phyloP scores from a whole-genome alignment of 2,329 filamentous ascomycete species.

The Fusarium neocosmosporiellum region DNA sequence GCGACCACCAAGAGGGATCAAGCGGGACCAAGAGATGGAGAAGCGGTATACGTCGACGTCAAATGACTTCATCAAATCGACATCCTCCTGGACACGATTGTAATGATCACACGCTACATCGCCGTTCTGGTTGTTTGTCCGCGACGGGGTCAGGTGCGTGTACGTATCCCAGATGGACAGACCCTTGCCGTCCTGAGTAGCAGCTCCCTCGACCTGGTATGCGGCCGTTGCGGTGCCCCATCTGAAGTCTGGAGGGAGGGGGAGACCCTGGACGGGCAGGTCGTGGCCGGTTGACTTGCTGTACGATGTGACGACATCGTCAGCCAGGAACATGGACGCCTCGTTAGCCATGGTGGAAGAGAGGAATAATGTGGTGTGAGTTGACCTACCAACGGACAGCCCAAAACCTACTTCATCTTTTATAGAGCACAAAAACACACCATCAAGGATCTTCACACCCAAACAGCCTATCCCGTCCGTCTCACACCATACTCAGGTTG shows the following conservation, averaged over 20 bases:
- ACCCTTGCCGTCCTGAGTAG: conserved; percentile 49
- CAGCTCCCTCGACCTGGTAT: conserved; percentile 52
- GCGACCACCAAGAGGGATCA: conserved; percentile 62
- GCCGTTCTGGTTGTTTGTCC: conserved; percentile 48
- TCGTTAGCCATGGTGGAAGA: conserved; percentile 2
- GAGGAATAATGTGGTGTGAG: background rate
- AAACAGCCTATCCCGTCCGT: background rate
- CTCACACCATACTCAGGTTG: background rate
- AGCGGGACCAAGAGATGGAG: conserved; percentile 71
- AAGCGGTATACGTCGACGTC: conserved; percentile 70
- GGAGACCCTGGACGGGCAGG: conserved; percentile 11
- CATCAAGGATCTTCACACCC: background rate
- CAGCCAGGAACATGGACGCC: conserved; percentile 7
- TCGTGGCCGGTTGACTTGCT: background rate
- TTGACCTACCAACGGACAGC: background rate
- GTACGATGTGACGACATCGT: background rate
- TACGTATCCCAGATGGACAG: conserved; percentile 46
- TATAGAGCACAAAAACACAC: background rate
- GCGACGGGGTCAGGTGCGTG: background rate
- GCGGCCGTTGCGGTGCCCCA: conserved; percentile 53
- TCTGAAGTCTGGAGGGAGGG: conserved; percentile 47
- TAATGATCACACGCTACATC: conserved; percentile 57
- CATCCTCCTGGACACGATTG: conserved; percentile 58
- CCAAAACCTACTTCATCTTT: background rate
- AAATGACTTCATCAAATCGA: conserved; percentile 65